Conservation (phyloP, 2,329 filamentous ascomycete genomes). For the Fusarium circinatum region DNA sequence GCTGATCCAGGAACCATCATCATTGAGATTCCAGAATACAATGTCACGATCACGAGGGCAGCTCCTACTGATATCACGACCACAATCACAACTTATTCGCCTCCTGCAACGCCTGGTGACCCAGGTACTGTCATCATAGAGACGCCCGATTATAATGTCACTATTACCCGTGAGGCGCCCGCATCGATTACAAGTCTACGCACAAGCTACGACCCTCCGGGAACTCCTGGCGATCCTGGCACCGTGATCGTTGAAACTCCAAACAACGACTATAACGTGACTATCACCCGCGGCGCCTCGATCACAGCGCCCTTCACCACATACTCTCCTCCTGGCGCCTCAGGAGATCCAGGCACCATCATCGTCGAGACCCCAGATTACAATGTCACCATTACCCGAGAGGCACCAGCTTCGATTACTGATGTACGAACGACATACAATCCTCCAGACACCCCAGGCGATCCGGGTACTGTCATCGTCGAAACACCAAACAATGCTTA, state of each 20-base stretch:
- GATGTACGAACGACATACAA: neutral
- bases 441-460: conserved; percentile 10
- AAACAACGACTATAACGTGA: conserved; percentile 20
- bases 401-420: neutral
- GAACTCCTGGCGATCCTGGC: conserved; percentile 19
- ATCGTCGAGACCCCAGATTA: conserved; percentile 26
- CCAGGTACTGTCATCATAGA: conserved; percentile 31
- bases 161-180: conserved; percentile 16
- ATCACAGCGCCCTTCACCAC: conserved; percentile 12
- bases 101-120: conserved; percentile 21
- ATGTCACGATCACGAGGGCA: conserved; percentile 26
- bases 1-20: conserved; percentile 29
- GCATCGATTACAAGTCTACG: conserved; percentile 15
- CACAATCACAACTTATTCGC: conserved; percentile 26
- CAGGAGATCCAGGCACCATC: conserved; percentile 23
- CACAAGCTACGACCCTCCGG: conserved; percentile 17
- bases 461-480: conserved; percentile 21
- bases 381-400: conserved; percentile 20
- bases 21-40: conserved; percentile 26
- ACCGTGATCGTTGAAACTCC: conserved; percentile 24
- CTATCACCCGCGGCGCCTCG: conserved; percentile 15
- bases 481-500: conserved; percentile 23
- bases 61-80: conserved; percentile 19
- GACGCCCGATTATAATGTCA: conserved; percentile 31
- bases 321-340: conserved; percentile 7